These are phyloP conservation scores for Mycena leptocephala DNA, from an alignment of 768 basidiomycete species.

Conservation along the genomic window DNA sequence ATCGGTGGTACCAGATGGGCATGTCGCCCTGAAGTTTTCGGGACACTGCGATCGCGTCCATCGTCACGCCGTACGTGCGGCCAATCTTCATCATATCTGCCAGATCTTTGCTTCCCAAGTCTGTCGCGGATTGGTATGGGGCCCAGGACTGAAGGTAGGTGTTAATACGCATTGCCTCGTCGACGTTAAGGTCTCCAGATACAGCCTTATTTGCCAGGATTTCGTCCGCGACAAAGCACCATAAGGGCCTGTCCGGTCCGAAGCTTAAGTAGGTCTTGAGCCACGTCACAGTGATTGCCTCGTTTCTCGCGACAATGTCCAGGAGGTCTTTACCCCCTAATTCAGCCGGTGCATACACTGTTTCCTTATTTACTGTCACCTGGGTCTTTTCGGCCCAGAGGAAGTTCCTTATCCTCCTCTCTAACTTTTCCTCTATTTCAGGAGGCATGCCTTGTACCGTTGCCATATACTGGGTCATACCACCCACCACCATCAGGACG, in stretches of 20 bases:
- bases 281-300: constrained; percentile 33
- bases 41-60: not conserved
- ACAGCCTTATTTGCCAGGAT: not conserved
- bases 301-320: constrained; percentile 17
- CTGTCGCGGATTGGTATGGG: too few species aligned
- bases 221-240: constrained; percentile 5
- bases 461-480: constrained; percentile 7
- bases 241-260: not conserved
- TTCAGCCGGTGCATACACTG: not conserved
- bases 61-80: not conserved
- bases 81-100: too few species aligned
- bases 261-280: constrained; percentile 6
- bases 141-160: constrained; percentile 3
- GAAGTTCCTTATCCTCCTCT: constrained; percentile 1
- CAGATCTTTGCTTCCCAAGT: not conserved
- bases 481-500: constrained; percentile 23
- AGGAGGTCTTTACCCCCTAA: constrained; percentile 19
- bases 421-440: not conserved
- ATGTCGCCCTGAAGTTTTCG: not conserved
- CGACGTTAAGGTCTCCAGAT: not conserved
- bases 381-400: too few species aligned
- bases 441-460: constrained; percentile 42
- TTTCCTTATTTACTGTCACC: not conserved
- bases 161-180: not conserved
- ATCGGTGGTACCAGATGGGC: too few species aligned